phyloP scores from a whole-genome alignment of 257 asterid species.

The Solanum etuberosum region DNA sequence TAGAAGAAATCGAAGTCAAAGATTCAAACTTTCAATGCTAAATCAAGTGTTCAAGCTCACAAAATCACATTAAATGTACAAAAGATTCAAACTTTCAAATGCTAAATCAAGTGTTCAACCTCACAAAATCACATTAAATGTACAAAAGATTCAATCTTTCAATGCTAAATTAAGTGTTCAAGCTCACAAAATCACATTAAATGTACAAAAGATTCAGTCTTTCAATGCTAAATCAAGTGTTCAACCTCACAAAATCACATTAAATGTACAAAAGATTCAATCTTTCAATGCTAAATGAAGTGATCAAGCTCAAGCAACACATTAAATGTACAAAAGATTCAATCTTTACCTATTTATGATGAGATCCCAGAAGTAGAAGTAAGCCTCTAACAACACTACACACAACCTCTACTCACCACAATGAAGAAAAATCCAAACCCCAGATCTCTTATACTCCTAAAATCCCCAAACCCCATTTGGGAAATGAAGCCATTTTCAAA shows the following conservation, averaged over 20 bases:
- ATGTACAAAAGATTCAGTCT: background rate
- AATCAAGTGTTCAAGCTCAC: background rate
- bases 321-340: background rate
- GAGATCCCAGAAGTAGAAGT: background rate
- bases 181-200: background rate
- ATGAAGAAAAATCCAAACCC: background rate
- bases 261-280: background rate
- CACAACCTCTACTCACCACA: background rate
- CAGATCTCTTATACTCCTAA: background rate
- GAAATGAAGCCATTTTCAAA: background rate
- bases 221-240: background rate
- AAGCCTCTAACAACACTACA: background rate
- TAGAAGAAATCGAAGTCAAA: background rate
- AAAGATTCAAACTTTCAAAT: background rate
- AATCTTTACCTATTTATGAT: background rate
- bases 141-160: background rate
- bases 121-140: background rate
- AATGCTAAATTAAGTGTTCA: background rate
- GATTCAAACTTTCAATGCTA: background rate
- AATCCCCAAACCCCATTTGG: background rate
- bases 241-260: background rate
- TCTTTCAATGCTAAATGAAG: background rate
- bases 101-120: too few relatives aligned
- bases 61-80: background rate
- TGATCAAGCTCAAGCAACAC: background rate